Evolutionary conservation across 129 eudicot genomes (phyloP).

Genomic region (Flaveria trinervia): DNA sequence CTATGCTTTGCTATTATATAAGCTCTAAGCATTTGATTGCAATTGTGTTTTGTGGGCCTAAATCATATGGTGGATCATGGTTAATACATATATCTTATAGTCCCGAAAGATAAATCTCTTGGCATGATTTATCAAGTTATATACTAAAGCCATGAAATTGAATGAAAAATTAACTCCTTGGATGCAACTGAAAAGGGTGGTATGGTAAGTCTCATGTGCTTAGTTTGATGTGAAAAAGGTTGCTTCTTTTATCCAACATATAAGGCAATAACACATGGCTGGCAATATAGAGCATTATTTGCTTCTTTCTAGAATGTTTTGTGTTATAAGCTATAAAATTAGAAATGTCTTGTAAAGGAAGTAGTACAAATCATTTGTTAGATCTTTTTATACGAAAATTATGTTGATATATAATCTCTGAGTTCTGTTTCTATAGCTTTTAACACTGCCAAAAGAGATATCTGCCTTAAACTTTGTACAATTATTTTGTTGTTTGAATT

Average conservation of each 20-base stretch:
- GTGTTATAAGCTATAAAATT: background rate
- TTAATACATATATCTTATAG: background rate
- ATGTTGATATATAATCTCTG: background rate
- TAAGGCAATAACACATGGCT: slow-evolving; percentile 8
- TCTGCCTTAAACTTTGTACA: background rate
- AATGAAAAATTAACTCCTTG: background rate
- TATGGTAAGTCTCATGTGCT: background rate
- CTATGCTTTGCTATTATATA: background rate
- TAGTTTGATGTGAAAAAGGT: slow-evolving; percentile 16
- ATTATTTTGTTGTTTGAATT: background rate
- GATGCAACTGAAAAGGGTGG: background rate
- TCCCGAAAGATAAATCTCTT: background rate
- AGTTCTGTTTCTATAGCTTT: background rate
- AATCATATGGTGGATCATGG: background rate
- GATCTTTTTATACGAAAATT: too few species aligned
- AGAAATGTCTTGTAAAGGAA: background rate
- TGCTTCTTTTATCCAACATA: background rate
- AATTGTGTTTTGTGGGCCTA: background rate
- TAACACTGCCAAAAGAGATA: background rate
- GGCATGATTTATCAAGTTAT: background rate
- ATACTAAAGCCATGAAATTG: slow-evolving; percentile 2
- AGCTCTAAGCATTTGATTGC: background rate
- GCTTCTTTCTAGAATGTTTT: background rate
- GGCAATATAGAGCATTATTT: background rate
- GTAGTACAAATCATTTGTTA: too few species aligned